Conservation (phyloP, 768 basidiomycete species). For the Hydnomerulius pinastri region DNA sequence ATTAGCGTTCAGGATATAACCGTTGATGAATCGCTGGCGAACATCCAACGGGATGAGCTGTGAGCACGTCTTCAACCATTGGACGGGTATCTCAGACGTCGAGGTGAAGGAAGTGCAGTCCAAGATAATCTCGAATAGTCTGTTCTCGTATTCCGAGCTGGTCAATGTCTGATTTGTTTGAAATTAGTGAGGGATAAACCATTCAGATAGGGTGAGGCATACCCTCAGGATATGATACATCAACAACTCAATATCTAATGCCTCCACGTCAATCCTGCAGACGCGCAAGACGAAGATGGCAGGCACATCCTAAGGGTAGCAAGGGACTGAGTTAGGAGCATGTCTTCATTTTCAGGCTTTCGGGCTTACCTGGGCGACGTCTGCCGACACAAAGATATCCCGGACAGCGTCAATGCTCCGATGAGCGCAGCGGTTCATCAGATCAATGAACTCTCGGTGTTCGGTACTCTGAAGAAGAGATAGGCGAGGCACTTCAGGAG, state of each 20-base stretch:
- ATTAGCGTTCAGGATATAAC: conserved; percentile 78
- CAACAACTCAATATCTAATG: conserved; percentile 74
- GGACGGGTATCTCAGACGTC: conserved; percentile 75
- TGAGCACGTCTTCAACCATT: conserved; percentile 78
- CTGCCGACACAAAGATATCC: conserved; percentile 64
- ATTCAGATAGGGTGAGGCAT: conserved; percentile 9
- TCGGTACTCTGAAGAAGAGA: conserved; percentile 47
- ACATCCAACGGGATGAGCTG: conserved; percentile 76
- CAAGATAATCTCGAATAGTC: conserved; percentile 69
- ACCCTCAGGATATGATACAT: conserved; percentile 81
- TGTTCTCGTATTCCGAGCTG: conserved; percentile 46
- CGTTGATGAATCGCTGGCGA: conserved; percentile 55
- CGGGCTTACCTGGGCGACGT: conserved; percentile 44
- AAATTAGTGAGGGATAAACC: background rate
- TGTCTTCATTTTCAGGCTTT: background rate
- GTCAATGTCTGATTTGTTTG: conserved; percentile 48
- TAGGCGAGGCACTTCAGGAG: conserved; percentile 65
- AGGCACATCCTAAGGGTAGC: conserved; percentile 43
- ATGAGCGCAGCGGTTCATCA: conserved; percentile 65
- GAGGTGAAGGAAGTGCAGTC: conserved; percentile 82
- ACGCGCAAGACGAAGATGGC: conserved; percentile 65
- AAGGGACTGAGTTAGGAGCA: conserved; percentile 1
- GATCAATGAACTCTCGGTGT: conserved; percentile 65
- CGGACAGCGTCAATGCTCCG: conserved; percentile 62
- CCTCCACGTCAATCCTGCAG: conserved; percentile 75